These are phyloP conservation scores for Antarctomyces pellizariae DNA, from an alignment of 495 filamentous ascomycete genomes.

Conservation along the genomic window DNA sequence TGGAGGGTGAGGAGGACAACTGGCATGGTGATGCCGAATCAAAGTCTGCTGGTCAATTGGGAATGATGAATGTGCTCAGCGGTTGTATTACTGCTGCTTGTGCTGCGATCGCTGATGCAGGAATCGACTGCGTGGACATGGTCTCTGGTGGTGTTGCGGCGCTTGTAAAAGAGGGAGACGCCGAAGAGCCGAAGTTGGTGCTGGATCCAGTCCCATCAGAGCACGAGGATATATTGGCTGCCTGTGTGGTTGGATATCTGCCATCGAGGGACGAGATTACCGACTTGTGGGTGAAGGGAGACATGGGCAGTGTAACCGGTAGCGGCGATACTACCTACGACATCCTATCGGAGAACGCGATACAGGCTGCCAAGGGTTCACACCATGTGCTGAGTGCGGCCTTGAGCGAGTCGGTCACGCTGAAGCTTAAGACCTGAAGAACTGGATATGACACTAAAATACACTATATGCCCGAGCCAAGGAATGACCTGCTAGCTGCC, in stretches of 20 bases:
- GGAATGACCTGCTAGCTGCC: too few species aligned
- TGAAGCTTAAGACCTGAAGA: too few species aligned
- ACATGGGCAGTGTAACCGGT: slow-evolving; percentile 21
- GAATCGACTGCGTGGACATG: slow-evolving; percentile 85
- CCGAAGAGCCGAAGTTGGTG: slow-evolving; percentile 27
- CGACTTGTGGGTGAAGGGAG: slow-evolving; percentile 80
- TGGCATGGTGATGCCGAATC: slow-evolving; percentile 27
- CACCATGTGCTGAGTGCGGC: slow-evolving; percentile 29
- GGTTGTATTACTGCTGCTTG: slow-evolving; percentile 86
- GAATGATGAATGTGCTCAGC: slow-evolving; percentile 74
- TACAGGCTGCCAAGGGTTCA: slow-evolving; percentile 34
- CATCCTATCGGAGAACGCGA: slow-evolving; percentile 34
- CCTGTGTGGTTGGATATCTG: slow-evolving; percentile 80
- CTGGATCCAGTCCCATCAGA: slow-evolving; percentile 72
- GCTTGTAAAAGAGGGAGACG: slow-evolving; percentile 25
- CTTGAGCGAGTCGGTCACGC: slow-evolving; percentile 12
- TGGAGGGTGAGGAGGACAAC: slow-evolving; percentile 68
- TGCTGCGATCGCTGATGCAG: slow-evolving; percentile 86
- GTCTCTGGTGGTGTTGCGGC: slow-evolving; percentile 79
- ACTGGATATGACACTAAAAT: too few species aligned
- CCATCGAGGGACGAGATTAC: slow-evolving; percentile 76
- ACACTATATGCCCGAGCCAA: too few species aligned
- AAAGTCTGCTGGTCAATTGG: slow-evolving; percentile 25
- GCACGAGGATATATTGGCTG: slow-evolving; percentile 49
- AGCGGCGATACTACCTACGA: slow-evolving; percentile 18